Evolutionary conservation across 768 basidiomycete species (phyloP).

Genomic region (Mycena polygramma): DNA sequence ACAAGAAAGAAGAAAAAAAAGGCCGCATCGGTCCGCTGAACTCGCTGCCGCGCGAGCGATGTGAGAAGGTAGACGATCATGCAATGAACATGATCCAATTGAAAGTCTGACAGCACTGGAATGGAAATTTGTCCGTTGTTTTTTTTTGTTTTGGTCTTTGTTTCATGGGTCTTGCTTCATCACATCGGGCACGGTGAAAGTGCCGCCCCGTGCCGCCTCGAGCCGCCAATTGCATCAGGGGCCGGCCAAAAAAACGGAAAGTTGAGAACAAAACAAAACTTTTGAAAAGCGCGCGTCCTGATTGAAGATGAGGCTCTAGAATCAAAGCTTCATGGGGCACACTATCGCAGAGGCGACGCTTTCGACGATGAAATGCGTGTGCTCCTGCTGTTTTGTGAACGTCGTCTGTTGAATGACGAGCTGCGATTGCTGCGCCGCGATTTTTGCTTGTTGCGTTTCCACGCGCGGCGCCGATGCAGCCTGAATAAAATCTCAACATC

Average conservation of each 20-base stretch:
- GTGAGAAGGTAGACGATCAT: no score
- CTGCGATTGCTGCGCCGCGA: neutral
- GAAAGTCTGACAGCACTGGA: no score
- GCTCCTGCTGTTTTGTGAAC: neutral
- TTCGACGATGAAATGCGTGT: neutral
- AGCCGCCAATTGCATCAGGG: neutral
- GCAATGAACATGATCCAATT: no score
- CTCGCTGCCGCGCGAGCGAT: no score
- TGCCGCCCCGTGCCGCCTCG: no score
- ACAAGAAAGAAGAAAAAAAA: no score
- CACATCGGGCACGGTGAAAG: no score
- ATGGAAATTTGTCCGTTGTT: no score
- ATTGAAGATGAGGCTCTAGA: neutral
- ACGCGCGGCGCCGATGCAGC: neutral
- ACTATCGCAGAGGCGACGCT: neutral
- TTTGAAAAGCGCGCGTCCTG: neutral
- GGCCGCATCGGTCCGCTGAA: no score
- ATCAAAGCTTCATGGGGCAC: neutral
- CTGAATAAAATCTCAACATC: neutral
- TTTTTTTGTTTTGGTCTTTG: no score
- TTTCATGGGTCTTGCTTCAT: no score
- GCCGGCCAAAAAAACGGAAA: constrained; percentile 7
- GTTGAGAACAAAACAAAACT: neutral
- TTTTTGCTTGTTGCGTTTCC: neutral
- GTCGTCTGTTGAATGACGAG: neutral